phyloP scores from a whole-genome alignment of 2,329 filamentous ascomycete species.

The Penicillium expansum region DNA sequence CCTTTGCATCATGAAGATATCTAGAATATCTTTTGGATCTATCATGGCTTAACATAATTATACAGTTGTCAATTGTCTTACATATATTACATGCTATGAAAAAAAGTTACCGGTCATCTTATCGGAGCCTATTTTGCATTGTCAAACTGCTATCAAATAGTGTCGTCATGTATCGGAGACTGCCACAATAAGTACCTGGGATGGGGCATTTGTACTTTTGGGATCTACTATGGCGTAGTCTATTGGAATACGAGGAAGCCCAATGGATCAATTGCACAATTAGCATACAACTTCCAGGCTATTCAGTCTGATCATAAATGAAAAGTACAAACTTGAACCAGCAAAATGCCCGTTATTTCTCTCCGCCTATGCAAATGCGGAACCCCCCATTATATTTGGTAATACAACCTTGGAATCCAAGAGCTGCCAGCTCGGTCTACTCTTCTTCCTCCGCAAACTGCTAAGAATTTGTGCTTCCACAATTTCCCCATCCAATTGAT shows the following conservation, averaged over 20 bases:
- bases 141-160: background rate
- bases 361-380: slow-evolving; percentile 10
- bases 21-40: background rate
- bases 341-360: background rate
- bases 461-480: background rate
- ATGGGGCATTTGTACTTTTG: background rate
- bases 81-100: fast-evolving
- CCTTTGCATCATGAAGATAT: background rate
- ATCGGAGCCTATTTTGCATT: background rate
- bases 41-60: no score
- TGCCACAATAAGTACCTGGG: background rate
- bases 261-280: background rate
- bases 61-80: fast-evolving
- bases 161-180: background rate
- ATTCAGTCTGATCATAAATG: background rate
- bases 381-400: slow-evolving; percentile 2
- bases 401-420: background rate
- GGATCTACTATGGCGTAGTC: background rate
- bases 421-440: background rate
- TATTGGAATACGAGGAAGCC: background rate
- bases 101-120: background rate
- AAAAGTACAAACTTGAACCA: background rate
- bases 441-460: background rate
- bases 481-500: background rate
- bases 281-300: background rate